phyloP scores from a whole-genome alignment of 2,329 filamentous ascomycete species.

The Cladosporium sp. region DNA sequence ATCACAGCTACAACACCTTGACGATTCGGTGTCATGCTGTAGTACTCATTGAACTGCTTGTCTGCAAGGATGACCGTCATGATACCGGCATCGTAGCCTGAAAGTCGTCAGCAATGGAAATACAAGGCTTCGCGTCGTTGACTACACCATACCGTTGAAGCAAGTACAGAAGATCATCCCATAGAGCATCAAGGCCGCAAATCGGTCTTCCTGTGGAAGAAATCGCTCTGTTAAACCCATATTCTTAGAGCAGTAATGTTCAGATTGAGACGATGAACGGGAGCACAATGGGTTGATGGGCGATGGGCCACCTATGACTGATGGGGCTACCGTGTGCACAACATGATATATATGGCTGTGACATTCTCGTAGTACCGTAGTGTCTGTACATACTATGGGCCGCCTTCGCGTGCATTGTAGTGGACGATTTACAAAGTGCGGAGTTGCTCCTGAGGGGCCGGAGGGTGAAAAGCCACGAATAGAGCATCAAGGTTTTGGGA shows the following conservation, averaged over 20 bases:
- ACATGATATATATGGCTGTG: too few species aligned
- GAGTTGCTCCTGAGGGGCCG: background rate
- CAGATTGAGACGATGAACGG: too few species aligned
- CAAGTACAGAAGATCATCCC: conserved; percentile 40
- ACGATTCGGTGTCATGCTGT: conserved; percentile 33
- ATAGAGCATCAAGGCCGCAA: conserved; percentile 35
- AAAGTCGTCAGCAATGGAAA: background rate
- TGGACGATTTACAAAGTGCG: background rate
- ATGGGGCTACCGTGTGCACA: too few species aligned
- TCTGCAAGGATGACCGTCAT: conserved; percentile 44
- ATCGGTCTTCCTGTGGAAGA: conserved; percentile 37
- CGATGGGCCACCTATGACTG: too few species aligned
- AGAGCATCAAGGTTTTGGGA: background rate
- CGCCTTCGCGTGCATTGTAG: background rate
- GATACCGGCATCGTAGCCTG: conserved; percentile 38
- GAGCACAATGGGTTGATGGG: too few species aligned
- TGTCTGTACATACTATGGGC: too few species aligned
- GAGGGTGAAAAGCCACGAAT: background rate
- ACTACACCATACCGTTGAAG: conserved; percentile 37
- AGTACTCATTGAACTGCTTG: conserved; percentile 40
- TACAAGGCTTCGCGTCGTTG: too few species aligned
- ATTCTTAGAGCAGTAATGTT: background rate
- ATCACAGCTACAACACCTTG: conserved; percentile 40
- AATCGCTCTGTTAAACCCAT: conserved; percentile 35
- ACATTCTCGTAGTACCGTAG: too few species aligned